A percentile compares a stretch with the other conserved stretches of the same genome.
Conservation (phyloP, 1,284 basidiomycete genomes). For the Boletus semigastroideus region DNA sequence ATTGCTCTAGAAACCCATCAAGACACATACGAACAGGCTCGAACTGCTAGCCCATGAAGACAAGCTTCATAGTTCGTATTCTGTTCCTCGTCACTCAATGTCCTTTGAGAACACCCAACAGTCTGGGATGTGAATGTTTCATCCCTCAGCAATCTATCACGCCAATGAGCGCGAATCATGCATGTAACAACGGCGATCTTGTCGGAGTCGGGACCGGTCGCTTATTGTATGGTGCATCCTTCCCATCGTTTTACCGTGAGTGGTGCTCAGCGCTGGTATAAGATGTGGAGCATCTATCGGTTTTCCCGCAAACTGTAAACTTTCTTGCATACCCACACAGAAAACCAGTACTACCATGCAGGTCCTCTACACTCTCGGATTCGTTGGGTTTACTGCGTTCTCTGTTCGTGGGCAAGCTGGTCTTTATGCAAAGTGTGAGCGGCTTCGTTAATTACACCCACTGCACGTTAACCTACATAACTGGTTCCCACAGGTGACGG, state of each 20-base stretch:
- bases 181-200: background rate
- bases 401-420: slow-evolving; percentile 9
- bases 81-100: too few relatives aligned
- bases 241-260: background rate
- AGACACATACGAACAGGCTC: background rate
- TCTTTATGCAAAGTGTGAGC: slow-evolving; percentile 15
- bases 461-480: background rate
- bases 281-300: background rate
- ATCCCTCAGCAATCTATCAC: too few relatives aligned
- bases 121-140: too few relatives aligned
- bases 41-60: too few relatives aligned
- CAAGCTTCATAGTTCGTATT: too few relatives aligned
- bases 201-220: too few relatives aligned
- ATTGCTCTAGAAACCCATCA: background rate
- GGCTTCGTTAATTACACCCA: background rate
- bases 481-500: slow-evolving; percentile 10
- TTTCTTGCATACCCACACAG: background rate
- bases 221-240: background rate
- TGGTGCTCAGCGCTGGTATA: background rate
- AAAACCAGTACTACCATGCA: slow-evolving; percentile 5
- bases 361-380: slow-evolving; percentile 1
- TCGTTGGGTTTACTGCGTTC: slow-evolving; percentile 3
- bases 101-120: too few relatives aligned
- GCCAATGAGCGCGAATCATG: background rate
- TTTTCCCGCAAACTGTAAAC: background rate